phyloP scores from a whole-genome alignment of 2,329 filamentous ascomycete genomes.

The Escovopsis weberi region DNA sequence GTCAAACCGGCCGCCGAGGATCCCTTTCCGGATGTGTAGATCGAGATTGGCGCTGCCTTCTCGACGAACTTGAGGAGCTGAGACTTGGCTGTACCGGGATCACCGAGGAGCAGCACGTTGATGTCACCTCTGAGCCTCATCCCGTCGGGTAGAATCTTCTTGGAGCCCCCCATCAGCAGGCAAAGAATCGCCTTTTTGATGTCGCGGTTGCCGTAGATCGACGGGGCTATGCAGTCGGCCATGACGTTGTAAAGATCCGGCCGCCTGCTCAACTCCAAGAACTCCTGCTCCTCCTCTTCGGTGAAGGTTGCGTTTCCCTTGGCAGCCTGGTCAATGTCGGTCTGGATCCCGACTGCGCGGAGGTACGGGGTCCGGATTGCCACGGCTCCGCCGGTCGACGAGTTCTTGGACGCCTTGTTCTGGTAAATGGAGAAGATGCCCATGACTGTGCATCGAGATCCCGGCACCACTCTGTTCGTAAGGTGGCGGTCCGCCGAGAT shows the following conservation, averaged over 20 bases:
- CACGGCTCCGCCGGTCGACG: slow-evolving; percentile 61
- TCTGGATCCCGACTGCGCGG: slow-evolving; percentile 81
- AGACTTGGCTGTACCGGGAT: slow-evolving; percentile 95
- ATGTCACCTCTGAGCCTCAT: slow-evolving; percentile 98
- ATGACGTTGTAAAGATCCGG: slow-evolving; percentile 89
- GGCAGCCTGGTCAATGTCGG: slow-evolving; percentile 75
- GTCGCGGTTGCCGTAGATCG: slow-evolving; percentile 89
- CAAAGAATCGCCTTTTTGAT: slow-evolving; percentile 98
- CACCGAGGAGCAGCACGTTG: slow-evolving; percentile 90
- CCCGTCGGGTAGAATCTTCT: slow-evolving; percentile 93
- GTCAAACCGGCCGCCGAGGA: slow-evolving; percentile 96
- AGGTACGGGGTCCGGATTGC: slow-evolving; percentile 94
- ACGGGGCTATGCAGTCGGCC: slow-evolving; percentile 84
- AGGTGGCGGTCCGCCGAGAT: slow-evolving; percentile 94
- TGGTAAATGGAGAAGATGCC: slow-evolving; percentile 98
- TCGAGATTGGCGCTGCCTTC: slow-evolving; percentile 88
- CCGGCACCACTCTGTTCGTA: slow-evolving; percentile 89
- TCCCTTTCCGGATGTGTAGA: slow-evolving; percentile 97
- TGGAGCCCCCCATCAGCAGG: slow-evolving; percentile 82
- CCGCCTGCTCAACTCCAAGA: slow-evolving; percentile 74
- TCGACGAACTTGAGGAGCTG: slow-evolving; percentile 96
- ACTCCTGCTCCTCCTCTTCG: slow-evolving; percentile 95
- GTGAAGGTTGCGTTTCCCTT: slow-evolving; percentile 76
- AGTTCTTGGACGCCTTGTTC: slow-evolving; percentile 71
- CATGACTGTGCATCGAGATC: slow-evolving; percentile 87